These are phyloP conservation scores for Primulina eburnea DNA, from an alignment of 257 asterid species.

Conservation along the genomic window DNA sequence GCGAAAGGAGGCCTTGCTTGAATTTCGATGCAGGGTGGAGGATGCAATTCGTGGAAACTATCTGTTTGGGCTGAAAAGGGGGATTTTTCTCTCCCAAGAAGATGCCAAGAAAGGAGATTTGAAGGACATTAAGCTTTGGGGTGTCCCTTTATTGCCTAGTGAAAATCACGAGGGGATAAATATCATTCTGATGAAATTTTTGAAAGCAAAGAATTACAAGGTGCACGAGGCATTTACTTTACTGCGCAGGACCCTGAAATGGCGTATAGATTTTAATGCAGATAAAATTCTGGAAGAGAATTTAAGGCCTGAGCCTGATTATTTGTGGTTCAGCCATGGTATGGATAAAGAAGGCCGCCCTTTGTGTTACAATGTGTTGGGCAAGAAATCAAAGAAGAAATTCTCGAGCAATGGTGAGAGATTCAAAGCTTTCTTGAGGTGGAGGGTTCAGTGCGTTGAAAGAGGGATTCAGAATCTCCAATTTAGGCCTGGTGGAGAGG, in stretches of 20 bases:
- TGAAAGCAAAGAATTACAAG: constrained; percentile 53
- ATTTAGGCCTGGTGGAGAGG: constrained; percentile 58
- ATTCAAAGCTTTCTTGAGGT: constrained; percentile 42
- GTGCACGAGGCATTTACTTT: constrained; percentile 53
- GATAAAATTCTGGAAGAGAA: constrained; percentile 33
- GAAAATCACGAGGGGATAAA: constrained; percentile 49
- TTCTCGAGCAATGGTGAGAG: constrained; percentile 31
- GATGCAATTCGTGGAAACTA: constrained; percentile 54
- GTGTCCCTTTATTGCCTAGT: constrained; percentile 63
- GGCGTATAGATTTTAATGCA: constrained; percentile 54
- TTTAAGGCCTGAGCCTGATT: constrained; percentile 30
- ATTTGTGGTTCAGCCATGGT: constrained; percentile 50
- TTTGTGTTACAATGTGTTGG: constrained; percentile 49
- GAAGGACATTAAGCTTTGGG: constrained; percentile 55
- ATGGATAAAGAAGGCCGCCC: constrained; percentile 62
- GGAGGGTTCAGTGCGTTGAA: constrained; percentile 69
- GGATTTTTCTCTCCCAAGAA: constrained; percentile 8
- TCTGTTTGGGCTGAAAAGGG: constrained; percentile 31
- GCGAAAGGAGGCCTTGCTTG: constrained; percentile 38
- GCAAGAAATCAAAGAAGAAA: constrained; percentile 38
- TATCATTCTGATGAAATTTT: constrained; percentile 53
- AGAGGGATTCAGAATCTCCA: constrained; percentile 49
- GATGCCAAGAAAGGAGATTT: constrained; percentile 9
- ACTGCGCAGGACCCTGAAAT: constrained; percentile 53
- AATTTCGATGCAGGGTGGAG: constrained; percentile 55